phyloP scores from a whole-genome alignment of 345 rosid species.

The Turnera subulata region DNA sequence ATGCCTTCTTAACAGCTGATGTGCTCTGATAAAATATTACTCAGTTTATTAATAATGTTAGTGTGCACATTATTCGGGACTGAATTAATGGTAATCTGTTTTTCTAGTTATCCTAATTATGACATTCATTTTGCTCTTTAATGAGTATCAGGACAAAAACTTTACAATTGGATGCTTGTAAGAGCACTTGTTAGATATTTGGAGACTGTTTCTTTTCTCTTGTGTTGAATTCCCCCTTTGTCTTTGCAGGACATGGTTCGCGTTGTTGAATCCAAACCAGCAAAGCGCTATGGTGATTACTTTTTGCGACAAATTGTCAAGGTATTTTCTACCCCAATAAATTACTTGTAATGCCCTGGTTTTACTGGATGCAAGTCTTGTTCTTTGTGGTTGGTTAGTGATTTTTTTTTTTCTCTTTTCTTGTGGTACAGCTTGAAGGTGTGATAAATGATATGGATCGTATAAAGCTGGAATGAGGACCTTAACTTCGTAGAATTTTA shows the following conservation, averaged over 20 bases:
- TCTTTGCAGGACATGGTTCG: constrained; percentile 77
- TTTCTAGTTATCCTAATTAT: too few relatives aligned
- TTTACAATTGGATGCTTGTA: not conserved
- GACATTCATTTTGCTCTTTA: not conserved
- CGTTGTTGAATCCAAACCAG: constrained; percentile 70
- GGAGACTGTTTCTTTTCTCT: not conserved
- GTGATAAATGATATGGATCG: constrained; percentile 79
- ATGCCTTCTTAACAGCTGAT: too few relatives aligned
- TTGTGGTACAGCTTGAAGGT: constrained; percentile 68
- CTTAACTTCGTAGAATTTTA: not conserved
- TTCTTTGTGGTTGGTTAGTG: not conserved
- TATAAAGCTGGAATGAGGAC: constrained; percentile 61
- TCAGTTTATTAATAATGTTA: too few relatives aligned
- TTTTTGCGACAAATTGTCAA: constrained; percentile 91
- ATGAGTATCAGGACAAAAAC: too few relatives aligned
- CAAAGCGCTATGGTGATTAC: constrained; percentile 78
- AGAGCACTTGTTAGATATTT: not conserved
- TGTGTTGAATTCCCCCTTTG: not conserved
- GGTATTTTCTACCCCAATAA: constrained; percentile 52
- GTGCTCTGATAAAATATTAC: too few relatives aligned
- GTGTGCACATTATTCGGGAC: too few relatives aligned
- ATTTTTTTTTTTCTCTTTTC: not conserved
- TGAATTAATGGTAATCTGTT: too few relatives aligned
- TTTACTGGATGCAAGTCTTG: not conserved
- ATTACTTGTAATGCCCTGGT: not conserved